Base-by-base conservation (phyloP, 2,329 filamentous ascomycete species). In the Penicillium sclerotigenum region DNA sequence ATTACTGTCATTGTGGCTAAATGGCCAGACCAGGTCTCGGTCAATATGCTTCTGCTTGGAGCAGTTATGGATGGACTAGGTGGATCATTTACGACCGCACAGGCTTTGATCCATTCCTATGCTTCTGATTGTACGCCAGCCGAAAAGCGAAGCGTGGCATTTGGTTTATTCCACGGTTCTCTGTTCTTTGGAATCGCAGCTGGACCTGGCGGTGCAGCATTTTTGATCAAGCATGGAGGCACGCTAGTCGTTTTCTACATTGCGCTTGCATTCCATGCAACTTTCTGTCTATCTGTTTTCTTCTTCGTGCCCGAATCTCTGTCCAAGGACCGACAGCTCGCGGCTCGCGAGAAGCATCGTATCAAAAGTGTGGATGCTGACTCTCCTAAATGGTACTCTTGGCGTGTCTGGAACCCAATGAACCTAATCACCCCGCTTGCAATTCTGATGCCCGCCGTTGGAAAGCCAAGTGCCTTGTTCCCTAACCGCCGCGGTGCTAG, bases 91-190 rank as follows among this genome's bases (percentile, higher is more conserved):
- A 96, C 91, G 1, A 85, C 90, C 0, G 88, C 87, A 28, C 88
- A 88, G 78, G 86, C 88, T 43, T 77, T 96, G 56, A 87, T 85
- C 22, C 87, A 95, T 71, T 91, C 93, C 0, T 99, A 97, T 73
- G 87, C 89, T 13, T 87, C 90, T 38, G 94, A 99, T 73, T 96
- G 91, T 73, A 93, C 91, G 0, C 80, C 88, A 4, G 89, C 91
- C 0, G 87, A 89, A 29, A 85, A 84, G 67, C 86, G 94, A 20
- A 89, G 88, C 57, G 88, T 96, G 8, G 85, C 87, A 5, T 94
- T 97, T 71, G 92, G 91, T 7, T 93, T 92, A 70, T 87, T 97
- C 65, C 90, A 97, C 66, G 91, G 90, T 11, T 91, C 88, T 63
- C 79, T 99, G 9, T 97, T 96, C 72, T 82, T 83, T 1, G 94